Conservation (phyloP, 345 rosid species). For the Crucihimalaya himalaica region DNA sequence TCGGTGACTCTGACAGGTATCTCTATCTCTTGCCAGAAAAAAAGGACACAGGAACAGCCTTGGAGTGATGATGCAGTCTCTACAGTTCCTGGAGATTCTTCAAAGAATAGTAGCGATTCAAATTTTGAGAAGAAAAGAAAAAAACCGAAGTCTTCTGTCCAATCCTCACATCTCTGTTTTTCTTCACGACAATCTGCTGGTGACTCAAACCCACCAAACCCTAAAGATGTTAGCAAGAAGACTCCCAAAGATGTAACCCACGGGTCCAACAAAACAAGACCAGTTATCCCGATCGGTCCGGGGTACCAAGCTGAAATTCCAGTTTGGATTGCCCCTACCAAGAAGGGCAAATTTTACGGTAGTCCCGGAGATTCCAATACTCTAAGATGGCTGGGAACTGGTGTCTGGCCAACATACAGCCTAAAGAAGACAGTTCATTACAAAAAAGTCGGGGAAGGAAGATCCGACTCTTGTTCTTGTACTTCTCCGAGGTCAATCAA, state of each 20-base stretch:
- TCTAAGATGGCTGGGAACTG: conserved; percentile 49
- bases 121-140: conserved; percentile 28
- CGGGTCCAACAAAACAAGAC: conserved; percentile 15
- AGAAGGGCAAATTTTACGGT: conserved; percentile 32
- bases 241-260: conserved; percentile 11
- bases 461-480: conserved; percentile 47
- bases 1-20: conserved; percentile 36
- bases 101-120: conserved; percentile 29
- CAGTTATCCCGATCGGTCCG: conserved; percentile 49
- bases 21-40: conserved; percentile 49
- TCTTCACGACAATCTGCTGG: conserved; percentile 15
- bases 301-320: conserved; percentile 55
- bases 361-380: conserved; percentile 43
- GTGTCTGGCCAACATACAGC: conserved; percentile 49
- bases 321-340: conserved; percentile 41
- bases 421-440: conserved; percentile 24
- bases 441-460: conserved; percentile 43
- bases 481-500: conserved; percentile 36
- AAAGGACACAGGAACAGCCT: conserved; percentile 39
- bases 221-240: conserved; percentile 19
- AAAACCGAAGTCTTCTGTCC: neutral
- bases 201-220: conserved; percentile 18
- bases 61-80: conserved; percentile 16
- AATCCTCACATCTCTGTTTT: conserved; percentile 15
- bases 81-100: conserved; percentile 21